Conservation (phyloP, 345 rosid genomes). For the Aethionema arabicum region DNA sequence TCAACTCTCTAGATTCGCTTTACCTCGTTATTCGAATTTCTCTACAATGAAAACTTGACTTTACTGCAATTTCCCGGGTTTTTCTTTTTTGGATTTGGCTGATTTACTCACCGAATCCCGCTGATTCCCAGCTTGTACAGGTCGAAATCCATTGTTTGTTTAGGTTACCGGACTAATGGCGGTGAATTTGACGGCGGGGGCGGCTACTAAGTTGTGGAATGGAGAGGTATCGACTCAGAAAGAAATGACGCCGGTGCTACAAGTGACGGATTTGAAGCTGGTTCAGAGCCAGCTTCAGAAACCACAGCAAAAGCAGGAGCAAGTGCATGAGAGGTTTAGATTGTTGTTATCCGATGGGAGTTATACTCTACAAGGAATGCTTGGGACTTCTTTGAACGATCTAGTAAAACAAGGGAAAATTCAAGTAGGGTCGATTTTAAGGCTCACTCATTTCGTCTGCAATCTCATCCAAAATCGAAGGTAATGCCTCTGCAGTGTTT, state of each 20-base stretch:
- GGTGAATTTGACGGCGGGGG: constrained; percentile 60
- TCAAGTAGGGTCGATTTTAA: constrained; percentile 63
- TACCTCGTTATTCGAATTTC: neutral
- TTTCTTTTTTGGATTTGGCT: no score
- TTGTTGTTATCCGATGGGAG: constrained; percentile 68
- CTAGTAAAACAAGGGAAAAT: constrained; percentile 50
- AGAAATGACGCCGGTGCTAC: constrained; percentile 63
- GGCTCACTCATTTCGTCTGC: constrained; percentile 55
- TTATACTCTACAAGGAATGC: constrained; percentile 63
- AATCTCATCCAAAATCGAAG: constrained; percentile 61
- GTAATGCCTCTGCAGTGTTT: constrained; percentile 33
- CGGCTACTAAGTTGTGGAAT: constrained; percentile 47
- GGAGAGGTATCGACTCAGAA: constrained; percentile 46
- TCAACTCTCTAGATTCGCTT: neutral
- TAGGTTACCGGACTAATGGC: constrained; percentile 31
- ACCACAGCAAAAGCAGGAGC: constrained; percentile 34
- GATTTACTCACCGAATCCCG: neutral
- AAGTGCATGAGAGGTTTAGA: constrained; percentile 45
- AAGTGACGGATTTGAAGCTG: constrained; percentile 66
- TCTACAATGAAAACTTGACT: neutral
- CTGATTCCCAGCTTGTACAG: neutral
- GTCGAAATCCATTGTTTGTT: neutral
- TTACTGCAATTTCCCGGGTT: no score
- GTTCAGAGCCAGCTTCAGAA: constrained; percentile 51
- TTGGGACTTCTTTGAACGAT: constrained; percentile 54